Base-by-base conservation (phyloP, 768 basidiomycete species). In the Porpolomopsis calyptriformis region DNA sequence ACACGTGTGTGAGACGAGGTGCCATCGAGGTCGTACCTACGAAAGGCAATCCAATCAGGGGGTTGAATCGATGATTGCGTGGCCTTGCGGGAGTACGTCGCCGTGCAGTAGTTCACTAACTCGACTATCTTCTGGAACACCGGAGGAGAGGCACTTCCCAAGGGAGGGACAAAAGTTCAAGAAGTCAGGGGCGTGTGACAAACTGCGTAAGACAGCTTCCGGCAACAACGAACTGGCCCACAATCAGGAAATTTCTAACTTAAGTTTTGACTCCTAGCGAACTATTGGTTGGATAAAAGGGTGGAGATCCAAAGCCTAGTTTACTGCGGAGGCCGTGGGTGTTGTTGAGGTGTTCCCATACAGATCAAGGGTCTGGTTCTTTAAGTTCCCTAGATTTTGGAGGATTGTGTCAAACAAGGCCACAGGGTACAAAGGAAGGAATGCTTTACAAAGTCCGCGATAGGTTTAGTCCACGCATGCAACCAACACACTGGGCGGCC, bases 281-380 rank as follows among this genome's bases (percentile, higher is more conserved):
- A 14, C 29, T 31, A 14, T 31, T 31, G n/a, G n/a, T n/a, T n/a
- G n/a, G n/a, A n/a, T n/a, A n/a, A n/a, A n/a, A n/a, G n/a, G n/a
- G n/a, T n/a, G n/a, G 29, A 31, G 29, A 31, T 31, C 29, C 29
- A 31, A 31, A 31, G 29, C 29, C 7, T 7, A 7, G 7, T 7
- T 31, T 31, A 14, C 29, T 31, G 29, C 29, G 29, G 29, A 7
- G 16, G 10, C 16, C 20, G 38, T 19, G 4, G 18, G 16, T 11
- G 38, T 16, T 16, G 20, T n/a, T n/a, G 22, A 39, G 16, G 38
- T 4, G 38, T 12, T 16, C 22, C 20, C 20, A n/a, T 11, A 18
- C 4, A 39, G 16, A 39, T 39, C 38, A 39, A 39, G 38, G 38
- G 38, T 39, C 38, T 39, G 38, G 10, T 31, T n/a, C 34, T 12